These are phyloP conservation scores for Mortierella sp. DNA, from an alignment of 371 early-diverging fungal species.

Conservation along the genomic window DNA sequence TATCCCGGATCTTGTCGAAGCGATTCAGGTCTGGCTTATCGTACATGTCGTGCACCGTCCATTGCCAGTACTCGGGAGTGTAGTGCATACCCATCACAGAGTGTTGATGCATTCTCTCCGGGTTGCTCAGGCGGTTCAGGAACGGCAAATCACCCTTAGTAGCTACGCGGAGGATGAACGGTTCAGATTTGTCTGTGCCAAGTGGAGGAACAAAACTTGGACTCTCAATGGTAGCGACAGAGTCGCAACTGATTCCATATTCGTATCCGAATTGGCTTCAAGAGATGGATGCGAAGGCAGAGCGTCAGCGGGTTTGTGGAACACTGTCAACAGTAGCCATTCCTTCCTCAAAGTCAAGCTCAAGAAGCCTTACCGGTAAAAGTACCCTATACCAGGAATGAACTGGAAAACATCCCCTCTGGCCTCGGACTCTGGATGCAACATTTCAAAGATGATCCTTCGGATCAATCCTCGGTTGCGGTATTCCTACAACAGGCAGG, in stretches of 20 bases:
- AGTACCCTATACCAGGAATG: slow-evolving; percentile 39
- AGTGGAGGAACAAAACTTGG: slow-evolving; percentile 26
- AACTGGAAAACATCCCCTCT: slow-evolving; percentile 38
- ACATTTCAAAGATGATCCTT: slow-evolving; percentile 30
- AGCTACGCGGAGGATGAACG: slow-evolving; percentile 25
- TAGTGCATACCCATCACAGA: slow-evolving; percentile 10
- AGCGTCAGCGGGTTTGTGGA: not conserved
- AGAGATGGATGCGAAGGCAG: not conserved
- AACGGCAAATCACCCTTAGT: slow-evolving; percentile 26
- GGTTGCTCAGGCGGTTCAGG: slow-evolving; percentile 18
- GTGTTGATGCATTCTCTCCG: slow-evolving; percentile 1
- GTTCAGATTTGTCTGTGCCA: slow-evolving; percentile 20
- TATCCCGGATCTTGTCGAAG: slow-evolving; percentile 32
- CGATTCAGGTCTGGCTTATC: slow-evolving; percentile 2
- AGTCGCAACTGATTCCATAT: slow-evolving; percentile 5
- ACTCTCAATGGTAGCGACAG: slow-evolving; percentile 5
- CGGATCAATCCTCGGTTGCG: slow-evolving; percentile 35
- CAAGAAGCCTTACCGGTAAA: slow-evolving; percentile 30
- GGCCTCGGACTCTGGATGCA: slow-evolving; percentile 41
- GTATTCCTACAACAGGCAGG: slow-evolving; percentile 13
- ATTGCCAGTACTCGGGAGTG: slow-evolving; percentile 32
- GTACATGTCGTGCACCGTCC: slow-evolving; percentile 21
- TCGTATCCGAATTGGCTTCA: slow-evolving; percentile 49
- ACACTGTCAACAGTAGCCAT: too few species aligned
- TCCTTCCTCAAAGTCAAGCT: too few species aligned